Percentiles rank a stretch among this genome's conserved stretches.
phyloP scores from a whole-genome alignment of 495 filamentous ascomycete species.

The Penicillium soppii region DNA sequence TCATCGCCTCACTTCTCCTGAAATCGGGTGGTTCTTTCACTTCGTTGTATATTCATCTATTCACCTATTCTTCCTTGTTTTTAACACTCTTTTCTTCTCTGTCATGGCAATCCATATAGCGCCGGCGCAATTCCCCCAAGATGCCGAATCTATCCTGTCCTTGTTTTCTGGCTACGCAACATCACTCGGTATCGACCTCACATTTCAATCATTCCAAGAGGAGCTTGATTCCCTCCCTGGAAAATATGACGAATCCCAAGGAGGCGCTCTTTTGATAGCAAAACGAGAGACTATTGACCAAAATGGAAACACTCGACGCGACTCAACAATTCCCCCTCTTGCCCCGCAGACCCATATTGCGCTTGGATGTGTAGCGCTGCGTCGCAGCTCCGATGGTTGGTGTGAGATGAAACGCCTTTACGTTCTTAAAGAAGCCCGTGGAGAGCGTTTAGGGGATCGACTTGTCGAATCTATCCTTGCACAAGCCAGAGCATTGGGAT shows the following conservation, averaged over 20 bases:
- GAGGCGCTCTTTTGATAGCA: conserved; percentile 50
- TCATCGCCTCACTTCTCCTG: neutral
- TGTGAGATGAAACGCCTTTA: conserved; percentile 66
- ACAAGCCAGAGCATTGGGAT: conserved; percentile 46
- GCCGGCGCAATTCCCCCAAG: conserved; percentile 31
- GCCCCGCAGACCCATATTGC: conserved; percentile 7
- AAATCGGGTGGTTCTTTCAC: too few species aligned
- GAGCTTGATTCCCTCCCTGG: conserved; percentile 56
- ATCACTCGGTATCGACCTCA: conserved; percentile 54
- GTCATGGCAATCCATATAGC: conserved; percentile 24
- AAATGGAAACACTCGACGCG: neutral
- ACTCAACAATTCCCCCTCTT: neutral
- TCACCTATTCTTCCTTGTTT: too few species aligned
- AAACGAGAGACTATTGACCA: conserved; percentile 11
- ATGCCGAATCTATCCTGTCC: conserved; percentile 28
- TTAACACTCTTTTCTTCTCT: neutral
- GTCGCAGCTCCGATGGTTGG: conserved; percentile 18
- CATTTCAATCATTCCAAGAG: conserved; percentile 54
- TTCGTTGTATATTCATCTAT: too few species aligned
- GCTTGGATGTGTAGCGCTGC: conserved; percentile 52
- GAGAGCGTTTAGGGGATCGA: conserved; percentile 45
- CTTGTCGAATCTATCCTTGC: conserved; percentile 45
- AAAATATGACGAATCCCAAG: conserved; percentile 44
- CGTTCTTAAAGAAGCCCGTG: conserved; percentile 43
- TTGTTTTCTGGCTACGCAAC: conserved; percentile 56